Evolutionary conservation across 2,329 filamentous ascomycete species (phyloP).

Genomic region (Parafenestella ontariensis): DNA sequence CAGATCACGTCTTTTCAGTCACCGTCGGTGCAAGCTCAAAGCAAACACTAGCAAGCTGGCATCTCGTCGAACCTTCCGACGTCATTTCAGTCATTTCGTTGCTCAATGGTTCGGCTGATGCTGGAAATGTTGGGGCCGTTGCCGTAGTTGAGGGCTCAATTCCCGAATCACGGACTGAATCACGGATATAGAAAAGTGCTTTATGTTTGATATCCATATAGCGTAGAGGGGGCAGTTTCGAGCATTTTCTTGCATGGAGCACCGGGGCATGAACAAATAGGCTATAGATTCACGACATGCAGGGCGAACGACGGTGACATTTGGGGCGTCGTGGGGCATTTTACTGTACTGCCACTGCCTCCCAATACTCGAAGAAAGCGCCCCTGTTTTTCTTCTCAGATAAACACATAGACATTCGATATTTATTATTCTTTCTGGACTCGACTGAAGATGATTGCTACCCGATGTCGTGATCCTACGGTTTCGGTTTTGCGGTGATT

Average conservation of each 20-base stretch:
- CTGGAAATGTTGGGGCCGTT: slow-evolving; percentile 50
- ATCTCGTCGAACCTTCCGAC: slow-evolving; percentile 85
- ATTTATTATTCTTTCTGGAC: not conserved
- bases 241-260: slow-evolving; percentile 27
- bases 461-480: not conserved
- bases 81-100: slow-evolving; percentile 73
- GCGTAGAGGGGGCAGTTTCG: slow-evolving; percentile 6
- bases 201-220: slow-evolving; percentile 7
- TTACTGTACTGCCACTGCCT: not conserved
- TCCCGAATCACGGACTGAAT: slow-evolving; percentile 42
- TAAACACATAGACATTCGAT: not conserved
- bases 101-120: slow-evolving; percentile 59
- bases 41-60: slow-evolving; percentile 88
- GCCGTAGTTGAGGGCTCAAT: slow-evolving; percentile 50
- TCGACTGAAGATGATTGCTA: slow-evolving; percentile 3
- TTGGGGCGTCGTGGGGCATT: slow-evolving; percentile 1
- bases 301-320: slow-evolving; percentile 6
- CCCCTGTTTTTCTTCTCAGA: not conserved
- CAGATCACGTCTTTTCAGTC: slow-evolving; percentile 81
- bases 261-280: slow-evolving; percentile 17
- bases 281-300: slow-evolving; percentile 12
- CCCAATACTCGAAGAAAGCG: not conserved
- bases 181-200: slow-evolving; percentile 20
- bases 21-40: slow-evolving; percentile 93
- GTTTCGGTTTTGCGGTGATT: slow-evolving; percentile 1